Evolutionary conservation across 2,329 filamentous ascomycete genomes (phyloP).

Genomic region (Phialophora tarda): DNA sequence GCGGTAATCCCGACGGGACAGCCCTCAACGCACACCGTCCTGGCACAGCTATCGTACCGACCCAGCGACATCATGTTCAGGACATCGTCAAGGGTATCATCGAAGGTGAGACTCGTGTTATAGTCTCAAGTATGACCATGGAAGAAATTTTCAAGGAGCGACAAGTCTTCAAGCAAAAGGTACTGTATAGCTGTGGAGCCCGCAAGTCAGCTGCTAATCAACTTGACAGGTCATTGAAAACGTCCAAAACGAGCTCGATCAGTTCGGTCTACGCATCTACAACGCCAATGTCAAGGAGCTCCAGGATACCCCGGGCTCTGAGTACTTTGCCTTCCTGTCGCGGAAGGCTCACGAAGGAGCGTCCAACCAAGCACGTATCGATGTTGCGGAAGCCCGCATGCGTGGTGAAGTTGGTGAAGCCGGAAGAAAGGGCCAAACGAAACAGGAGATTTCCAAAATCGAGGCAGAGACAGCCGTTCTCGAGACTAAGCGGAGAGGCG

Average conservation of each 20-base stretch:
- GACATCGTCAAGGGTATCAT: conserved; percentile 90
- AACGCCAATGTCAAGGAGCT: conserved; percentile 85
- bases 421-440: conserved; percentile 76
- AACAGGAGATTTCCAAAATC: conserved; percentile 87
- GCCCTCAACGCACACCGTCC: conserved; percentile 40
- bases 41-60: conserved; percentile 49
- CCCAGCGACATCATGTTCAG: conserved; percentile 70
- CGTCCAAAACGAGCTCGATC: conserved; percentile 77
- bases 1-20: conserved; percentile 62
- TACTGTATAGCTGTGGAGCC: conserved; percentile 48
- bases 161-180: conserved; percentile 75
- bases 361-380: conserved; percentile 74
- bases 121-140: conserved; percentile 90
- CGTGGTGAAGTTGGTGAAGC: conserved; percentile 70
- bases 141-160: conserved; percentile 83
- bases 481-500: conserved; percentile 76
- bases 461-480: conserved; percentile 82
- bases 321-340: conserved; percentile 81
- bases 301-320: conserved; percentile 78
- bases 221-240: conserved; percentile 66
- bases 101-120: conserved; percentile 81
- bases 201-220: conserved; percentile 5
- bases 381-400: conserved; percentile 64
- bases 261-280: conserved; percentile 76
- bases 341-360: conserved; percentile 86